Conservation (phyloP, 2,329 filamentous ascomycete species). For the Trichothecium sympodiale region DNA sequence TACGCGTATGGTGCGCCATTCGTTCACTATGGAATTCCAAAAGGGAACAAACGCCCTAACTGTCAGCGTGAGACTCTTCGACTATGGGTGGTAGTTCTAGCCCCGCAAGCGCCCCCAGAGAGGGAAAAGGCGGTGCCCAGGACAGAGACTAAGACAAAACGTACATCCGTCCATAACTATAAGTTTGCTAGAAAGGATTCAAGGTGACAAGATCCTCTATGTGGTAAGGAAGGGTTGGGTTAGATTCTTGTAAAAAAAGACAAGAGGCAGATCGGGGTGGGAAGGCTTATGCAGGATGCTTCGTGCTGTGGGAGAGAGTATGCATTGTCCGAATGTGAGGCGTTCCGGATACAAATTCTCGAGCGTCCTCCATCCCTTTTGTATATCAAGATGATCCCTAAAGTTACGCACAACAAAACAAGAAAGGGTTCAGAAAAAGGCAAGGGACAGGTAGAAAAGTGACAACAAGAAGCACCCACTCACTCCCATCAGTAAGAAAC, state of each 20-base stretch:
- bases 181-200: no score
- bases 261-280: neutral
- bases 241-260: neutral
- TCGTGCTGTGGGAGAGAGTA: no score
- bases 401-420: slow-evolving; percentile 11
- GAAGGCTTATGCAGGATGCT: no score
- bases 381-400: slow-evolving; percentile 15
- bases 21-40: slow-evolving; percentile 37
- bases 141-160: neutral
- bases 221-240: no score
- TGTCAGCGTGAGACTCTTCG: neutral
- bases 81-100: neutral
- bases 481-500: no score
- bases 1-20: slow-evolving; percentile 46
- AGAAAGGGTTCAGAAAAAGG: slow-evolving; percentile 11
- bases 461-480: no score
- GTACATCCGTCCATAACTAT: slow-evolving; percentile 3
- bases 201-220: no score
- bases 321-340: no score
- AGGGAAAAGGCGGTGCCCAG: slow-evolving; percentile 1
- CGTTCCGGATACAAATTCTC: slow-evolving; percentile 1
- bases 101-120: neutral
- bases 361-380: slow-evolving; percentile 15
- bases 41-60: neutral
- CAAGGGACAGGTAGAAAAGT: no score